Evolutionary conservation across 257 asterid genomes (phyloP), one percentile per base, ranked within the genome.

Genomic region (Nyctanthes arbortristis): DNA sequence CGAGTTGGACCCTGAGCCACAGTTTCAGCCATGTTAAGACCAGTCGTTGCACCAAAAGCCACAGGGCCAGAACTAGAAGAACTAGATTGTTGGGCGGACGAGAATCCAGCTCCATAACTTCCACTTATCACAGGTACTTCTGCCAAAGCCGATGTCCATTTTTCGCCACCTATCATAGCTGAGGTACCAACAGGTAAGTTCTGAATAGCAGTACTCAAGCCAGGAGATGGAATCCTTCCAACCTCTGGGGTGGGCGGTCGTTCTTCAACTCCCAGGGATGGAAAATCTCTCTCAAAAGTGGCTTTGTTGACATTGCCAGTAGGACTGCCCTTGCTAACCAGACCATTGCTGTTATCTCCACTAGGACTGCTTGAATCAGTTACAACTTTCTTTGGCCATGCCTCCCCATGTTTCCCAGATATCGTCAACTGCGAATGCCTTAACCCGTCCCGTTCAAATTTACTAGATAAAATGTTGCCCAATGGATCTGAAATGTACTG

Each of bases 11-110:
- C 90, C 74, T 84, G 92, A 54, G 88, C 87, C 73, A 89, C 87
- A 70, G 96, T 83, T 82, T 84, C 89, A 61, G 96, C 94, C 96
- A 89, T 89, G 66, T 85, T 89, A 74, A 89, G 89, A 73, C 86
- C 77, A 63, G 72, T 52, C 20, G 86, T 71, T 63, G 80, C 75
- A 80, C 78, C 70, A 43, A 34, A 67, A 63, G 75, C 69, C 79
- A 65, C 61, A 54, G 88, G 57, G 13, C 73, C 65, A 31, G 84
- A 68, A 69, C 76, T 73, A 22, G 89, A 75, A 66, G 84, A 45
- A 78, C 74, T 55, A 57, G 73, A 49, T 70, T 66, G 88, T 67
- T n/a, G n/a, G n/a, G n/a, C n/a, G n/a, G n/a, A n/a, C n/a, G n/a
- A n/a, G n/a, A n/a, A n/a, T n/a, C n/a, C n/a, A n/a, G n/a, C n/a